Evolutionary conservation across 1,284 basidiomycete species (phyloP).

Genomic region (Waitea zeae): DNA sequence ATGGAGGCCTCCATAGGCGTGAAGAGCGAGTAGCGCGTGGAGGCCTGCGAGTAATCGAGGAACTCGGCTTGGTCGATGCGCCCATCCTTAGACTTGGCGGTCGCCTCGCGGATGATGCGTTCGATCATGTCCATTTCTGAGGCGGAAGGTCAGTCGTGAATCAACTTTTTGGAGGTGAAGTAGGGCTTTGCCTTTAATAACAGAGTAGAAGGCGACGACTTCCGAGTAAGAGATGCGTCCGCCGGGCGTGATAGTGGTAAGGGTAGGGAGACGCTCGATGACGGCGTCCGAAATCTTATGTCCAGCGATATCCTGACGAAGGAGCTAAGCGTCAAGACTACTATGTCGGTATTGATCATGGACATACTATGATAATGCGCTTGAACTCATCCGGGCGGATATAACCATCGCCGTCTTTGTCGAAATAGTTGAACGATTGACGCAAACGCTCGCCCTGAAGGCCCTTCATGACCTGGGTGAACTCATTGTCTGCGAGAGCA

Average conservation of each 20-base stretch:
- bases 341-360: background rate
- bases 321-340: background rate
- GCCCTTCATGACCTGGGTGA: constrained; percentile 93
- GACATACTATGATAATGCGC: constrained; percentile 69
- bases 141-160: constrained; percentile 2
- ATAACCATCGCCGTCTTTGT: constrained; percentile 79
- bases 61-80: constrained; percentile 78
- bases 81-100: constrained; percentile 80
- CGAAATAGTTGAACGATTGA: constrained; percentile 84
- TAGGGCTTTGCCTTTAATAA: constrained; percentile 50
- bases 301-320: constrained; percentile 68
- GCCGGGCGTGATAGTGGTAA: constrained; percentile 76
- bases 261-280: constrained; percentile 75
- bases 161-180: constrained; percentile 5
- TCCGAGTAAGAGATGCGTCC: constrained; percentile 89
- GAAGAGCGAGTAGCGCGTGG: constrained; percentile 80
- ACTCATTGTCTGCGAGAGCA: constrained; percentile 66
- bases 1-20: constrained; percentile 94
- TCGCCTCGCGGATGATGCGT: constrained; percentile 74
- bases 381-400: constrained; percentile 88
- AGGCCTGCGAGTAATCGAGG: constrained; percentile 54
- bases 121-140: constrained; percentile 92
- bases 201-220: constrained; percentile 91
- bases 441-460: constrained; percentile 89
- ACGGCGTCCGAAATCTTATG: constrained; percentile 90